Evolutionary conservation across 2,329 filamentous ascomycete genomes (phyloP), one percentile per base, ranked within the genome.

Genomic region (Exophiala aquamarina): DNA sequence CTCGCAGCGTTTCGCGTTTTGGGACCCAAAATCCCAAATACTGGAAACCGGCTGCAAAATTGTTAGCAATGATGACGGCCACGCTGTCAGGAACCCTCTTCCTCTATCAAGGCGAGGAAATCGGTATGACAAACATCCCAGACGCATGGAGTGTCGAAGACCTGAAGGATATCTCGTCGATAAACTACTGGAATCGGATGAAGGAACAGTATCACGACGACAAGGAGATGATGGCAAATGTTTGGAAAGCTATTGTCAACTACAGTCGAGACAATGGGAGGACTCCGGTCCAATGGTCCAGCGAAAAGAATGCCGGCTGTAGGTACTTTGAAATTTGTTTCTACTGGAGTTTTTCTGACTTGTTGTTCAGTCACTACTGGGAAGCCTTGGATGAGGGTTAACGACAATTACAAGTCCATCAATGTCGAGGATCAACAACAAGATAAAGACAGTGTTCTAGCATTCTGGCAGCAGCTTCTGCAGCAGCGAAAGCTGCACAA

Each of bases 231-330:
- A 14, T 26, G 36, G n/a, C 10, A 32, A 13, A 34, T 34, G 3
- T 23, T 44, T 4, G 37, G 33, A 10, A 26, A 38, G 17, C 34
- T 34, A 21, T 20, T 41, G 44, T n/a, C 11, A 20, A 4, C 34
- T 51, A 10, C 47, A 51, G 11, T n/a, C 38, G 51, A 39, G 84
- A 88, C 61, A 79, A 87, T 59, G 75, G 82, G 6, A 73, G 84
- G 13, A 75, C 81, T 3, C 84, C 84, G 0, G 80, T 88, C 70
- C 82, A 84, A 54, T 88, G 84, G 84, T 73, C 75, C 46, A 71
- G 63, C 0, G 66, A 67, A 0, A 62, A 69, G 0, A 73, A 83
- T 52, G 81, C 79, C 0, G 84, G 84, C 2, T 87, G 87, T 67
- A n/a, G n/a, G n/a, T n/a, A n/a, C n/a, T n/a, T n/a, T n/a, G n/a